These are phyloP conservation scores for Calonectria naviculata DNA, from an alignment of 2,329 filamentous ascomycete genomes.

Conservation along the genomic window DNA sequence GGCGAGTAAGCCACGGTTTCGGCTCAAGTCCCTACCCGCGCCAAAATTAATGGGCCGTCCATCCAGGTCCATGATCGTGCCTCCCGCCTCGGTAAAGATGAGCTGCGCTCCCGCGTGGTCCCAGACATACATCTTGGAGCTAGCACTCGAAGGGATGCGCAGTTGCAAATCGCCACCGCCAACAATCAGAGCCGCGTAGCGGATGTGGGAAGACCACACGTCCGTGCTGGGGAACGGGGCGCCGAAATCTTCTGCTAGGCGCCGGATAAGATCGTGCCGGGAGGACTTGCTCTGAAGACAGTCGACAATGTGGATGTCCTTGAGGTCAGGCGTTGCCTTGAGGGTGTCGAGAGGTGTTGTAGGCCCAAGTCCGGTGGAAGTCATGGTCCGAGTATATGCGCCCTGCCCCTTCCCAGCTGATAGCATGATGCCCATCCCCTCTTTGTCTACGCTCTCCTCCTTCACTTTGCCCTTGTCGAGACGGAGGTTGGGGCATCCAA, in stretches of 20 bases:
- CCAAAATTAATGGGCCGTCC: conserved; percentile 49
- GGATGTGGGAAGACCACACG: conserved; percentile 53
- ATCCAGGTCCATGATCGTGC: conserved; percentile 62
- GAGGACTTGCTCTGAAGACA: conserved; percentile 44
- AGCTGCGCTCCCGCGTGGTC: conserved; percentile 70
- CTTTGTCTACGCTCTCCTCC: conserved; percentile 46
- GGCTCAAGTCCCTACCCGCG: conserved; percentile 46
- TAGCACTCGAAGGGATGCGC: conserved; percentile 39
- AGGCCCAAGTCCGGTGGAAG: conserved; percentile 28
- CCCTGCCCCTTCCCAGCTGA: conserved; percentile 47
- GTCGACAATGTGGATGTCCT: conserved; percentile 48
- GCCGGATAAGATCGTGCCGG: conserved; percentile 45
- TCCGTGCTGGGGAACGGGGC: conserved; percentile 50
- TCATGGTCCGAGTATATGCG: conserved; percentile 41
- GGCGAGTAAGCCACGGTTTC: conserved; percentile 52
- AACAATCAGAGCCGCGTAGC: conserved; percentile 51
- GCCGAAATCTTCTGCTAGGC: conserved; percentile 43
- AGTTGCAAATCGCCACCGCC: conserved; percentile 50
- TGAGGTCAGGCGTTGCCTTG: conserved; percentile 25
- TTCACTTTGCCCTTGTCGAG: conserved; percentile 48
- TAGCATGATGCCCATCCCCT: conserved; percentile 50
- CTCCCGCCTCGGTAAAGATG: conserved; percentile 65
- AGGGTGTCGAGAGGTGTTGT: conserved; percentile 35
- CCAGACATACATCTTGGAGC: conserved; percentile 51
- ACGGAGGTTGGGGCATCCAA: conserved; percentile 70